Base-by-base conservation (phyloP, 306 rosid genomes). In the Myrica gale region DNA sequence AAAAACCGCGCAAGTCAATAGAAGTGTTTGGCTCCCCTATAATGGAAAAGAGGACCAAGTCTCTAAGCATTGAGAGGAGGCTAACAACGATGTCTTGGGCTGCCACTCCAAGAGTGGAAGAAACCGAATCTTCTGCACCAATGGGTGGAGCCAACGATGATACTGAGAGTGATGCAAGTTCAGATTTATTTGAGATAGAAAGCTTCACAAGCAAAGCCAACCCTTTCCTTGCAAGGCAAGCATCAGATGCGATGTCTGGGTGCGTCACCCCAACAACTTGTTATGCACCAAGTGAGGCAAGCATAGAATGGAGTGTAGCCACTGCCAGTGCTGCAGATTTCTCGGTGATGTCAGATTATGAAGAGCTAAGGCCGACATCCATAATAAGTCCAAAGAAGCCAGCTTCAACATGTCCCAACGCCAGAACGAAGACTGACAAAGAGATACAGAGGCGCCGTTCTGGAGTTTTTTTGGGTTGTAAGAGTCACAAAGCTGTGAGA, bases 291-390 rank as follows among this genome's bases (percentile, higher is more conserved):
- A 96, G 98, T 57, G 99, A 96, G 77, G 96, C 88, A 4, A 92
- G 99, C 88, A 96, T 96, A 43, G 97, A 90, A 32, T 92, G 99
- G 99, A 92, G 98, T 79, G 97, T 96, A 73, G 85, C 78, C 73
- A 96, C 99, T 9, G 93, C 97, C 21, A 96, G 98, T 76, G 97
- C 89, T 20, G 91, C 89, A 12, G 98, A 94, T 62, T 84, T 81
- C 81, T 87, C 98, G 12, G 65, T 62, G 50, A 78, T 85, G 84
- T 89, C 96, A 16, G 98, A 93, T 69, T 90, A 9, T 67, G 96
- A 94, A 20, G 98, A 94, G 54, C 86, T 75, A 60, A 84, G 80
- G 39, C 76, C 89, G 39, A 72, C 83, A 51, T 80, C 79, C 61
- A 61, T 67, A 66, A 83, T 81, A 46, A 88, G 88, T 75, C 90